Evolutionary conservation across 2,329 filamentous ascomycete species (phyloP), one percentile per base, ranked within the genome.

Genomic region (Verticillium tricorpus): DNA sequence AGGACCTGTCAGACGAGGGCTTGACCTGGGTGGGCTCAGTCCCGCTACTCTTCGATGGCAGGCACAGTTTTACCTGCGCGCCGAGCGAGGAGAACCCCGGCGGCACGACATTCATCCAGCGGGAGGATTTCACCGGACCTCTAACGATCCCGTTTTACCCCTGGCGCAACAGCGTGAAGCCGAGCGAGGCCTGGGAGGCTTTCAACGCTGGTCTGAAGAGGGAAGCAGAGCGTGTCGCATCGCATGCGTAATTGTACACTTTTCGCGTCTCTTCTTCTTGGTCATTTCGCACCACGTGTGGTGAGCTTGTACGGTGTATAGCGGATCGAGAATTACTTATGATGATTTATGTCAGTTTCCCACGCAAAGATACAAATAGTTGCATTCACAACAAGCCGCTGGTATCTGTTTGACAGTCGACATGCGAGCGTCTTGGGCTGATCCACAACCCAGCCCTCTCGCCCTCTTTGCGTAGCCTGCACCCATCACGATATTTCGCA

Each of bases 61-160:
- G 60, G 19, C 68, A 70, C 60, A 57, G 59, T 1, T 69, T 68
- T 57, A 34, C 52, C 32, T 69, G 69, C 56, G 58, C 59, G 12
- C 63, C 66, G 19, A 70, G 66, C 64, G 61, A 60, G 45, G 62
- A 45, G 19, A 62, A 61, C 52, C 60, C 67, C 2, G 68, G 68
- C 2, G 60, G 61, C 34, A 70, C 68, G 45, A 67, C 64, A 1
- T 68, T 70, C 60, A 55, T 61, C 12, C 69, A 69, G 56, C 52
- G 45, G 5, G 67, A 71, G 56, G 60, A 61, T 14, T 68, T 65
- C 25, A 35, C 60, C 11, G 61, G 68, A 5, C 40, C 65, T 1
- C 56, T 66, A 54, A 60, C 57, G 28, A 17, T 64, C 4, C 14
- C 65, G 15, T 63, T 55, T n/a, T 56, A 40, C 45, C 62, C 62